Evolutionary conservation across 2,329 filamentous ascomycete genomes (phyloP), one percentile per base, ranked within the genome.

Genomic region (Colletotrichum trifolii): DNA sequence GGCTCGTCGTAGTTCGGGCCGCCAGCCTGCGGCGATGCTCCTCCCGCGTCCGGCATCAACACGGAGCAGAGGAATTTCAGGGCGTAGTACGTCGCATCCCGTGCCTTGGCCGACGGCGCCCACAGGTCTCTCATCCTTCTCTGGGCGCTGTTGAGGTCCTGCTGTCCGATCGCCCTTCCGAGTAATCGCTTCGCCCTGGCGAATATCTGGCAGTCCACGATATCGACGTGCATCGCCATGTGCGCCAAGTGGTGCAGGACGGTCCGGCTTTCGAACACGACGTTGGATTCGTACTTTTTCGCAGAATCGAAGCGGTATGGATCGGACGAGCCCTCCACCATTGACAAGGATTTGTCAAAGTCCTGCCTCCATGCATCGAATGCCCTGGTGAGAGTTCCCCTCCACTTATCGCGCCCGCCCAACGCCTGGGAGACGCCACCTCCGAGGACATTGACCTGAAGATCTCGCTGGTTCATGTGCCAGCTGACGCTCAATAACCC

Each of bases 221-320:
- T 93, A 73, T 98, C 95, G 33, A 97, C 94, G 73, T 98, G 94
- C 86, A 97, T 97, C 3, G 94, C 93, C 93, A 99, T 97, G 76
- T 98, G 96, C 0, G 96, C 96, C 11, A 99, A 83, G 72, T 97
- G 93, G 74, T 98, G 94, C 48, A 98, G 82, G 35, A 97, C 95
- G 2, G 91, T 96, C 17, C 93, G 88, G 68, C 91, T 94, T 75
- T 97, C 93, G 71, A 96, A 95, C 36, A 96, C 89, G 12, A 86
- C 79, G 60, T 84, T 87, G 55, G 82, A 78, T 64, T 88, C 84
- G 70, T 90, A 90, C 67, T 91, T 88, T 71, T 90, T 88, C 47
- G 72, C 71, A 82, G 83, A 74, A 57, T 85, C 82, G 69, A 83
- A 83, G 53, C 79, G 78, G 69, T 88, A 88, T 2, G 87, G 85